phyloP scores from a whole-genome alignment of 73 alveolate species.

The Stentor roeselii region DNA sequence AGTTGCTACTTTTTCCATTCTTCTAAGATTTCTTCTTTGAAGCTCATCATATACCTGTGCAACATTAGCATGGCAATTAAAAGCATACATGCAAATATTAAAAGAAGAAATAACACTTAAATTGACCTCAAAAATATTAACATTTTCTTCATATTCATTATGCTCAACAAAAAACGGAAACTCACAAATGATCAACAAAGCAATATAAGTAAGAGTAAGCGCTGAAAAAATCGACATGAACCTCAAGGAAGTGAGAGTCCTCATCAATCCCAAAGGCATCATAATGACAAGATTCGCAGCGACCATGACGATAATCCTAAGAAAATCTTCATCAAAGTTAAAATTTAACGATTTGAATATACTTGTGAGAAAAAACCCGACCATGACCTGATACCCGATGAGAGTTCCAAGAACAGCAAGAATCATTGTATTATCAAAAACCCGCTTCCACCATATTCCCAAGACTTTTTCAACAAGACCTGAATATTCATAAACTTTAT shows the following conservation, averaged over 20 bases:
- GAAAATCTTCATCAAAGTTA: background rate
- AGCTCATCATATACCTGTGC: slow-evolving; percentile 19
- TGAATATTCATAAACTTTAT: background rate
- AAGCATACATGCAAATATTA: background rate
- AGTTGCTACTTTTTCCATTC: slow-evolving; percentile 6
- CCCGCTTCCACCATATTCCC: background rate
- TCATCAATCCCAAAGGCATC: background rate
- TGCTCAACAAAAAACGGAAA: background rate
- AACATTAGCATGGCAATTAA: slow-evolving; percentile 13
- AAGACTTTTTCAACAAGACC: background rate
- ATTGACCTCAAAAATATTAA: slow-evolving; percentile 1
- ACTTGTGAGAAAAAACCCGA: background rate
- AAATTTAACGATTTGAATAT: background rate
- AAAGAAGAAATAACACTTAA: background rate
- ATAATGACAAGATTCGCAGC: slow-evolving; percentile 1
- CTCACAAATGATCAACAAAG: slow-evolving; percentile 17
- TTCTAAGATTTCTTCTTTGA: background rate
- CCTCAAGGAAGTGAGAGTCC: background rate
- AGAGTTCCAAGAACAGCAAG: slow-evolving; percentile 1
- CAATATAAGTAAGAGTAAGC: background rate
- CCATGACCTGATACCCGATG: slow-evolving; percentile 20
- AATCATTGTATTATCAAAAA: background rate
- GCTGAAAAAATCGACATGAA: slow-evolving; percentile 5
- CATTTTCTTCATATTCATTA: background rate
- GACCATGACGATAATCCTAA: slow-evolving; percentile 1